Conservation (phyloP, 208 protist genomes). For the Leishmania tropica region DNA sequence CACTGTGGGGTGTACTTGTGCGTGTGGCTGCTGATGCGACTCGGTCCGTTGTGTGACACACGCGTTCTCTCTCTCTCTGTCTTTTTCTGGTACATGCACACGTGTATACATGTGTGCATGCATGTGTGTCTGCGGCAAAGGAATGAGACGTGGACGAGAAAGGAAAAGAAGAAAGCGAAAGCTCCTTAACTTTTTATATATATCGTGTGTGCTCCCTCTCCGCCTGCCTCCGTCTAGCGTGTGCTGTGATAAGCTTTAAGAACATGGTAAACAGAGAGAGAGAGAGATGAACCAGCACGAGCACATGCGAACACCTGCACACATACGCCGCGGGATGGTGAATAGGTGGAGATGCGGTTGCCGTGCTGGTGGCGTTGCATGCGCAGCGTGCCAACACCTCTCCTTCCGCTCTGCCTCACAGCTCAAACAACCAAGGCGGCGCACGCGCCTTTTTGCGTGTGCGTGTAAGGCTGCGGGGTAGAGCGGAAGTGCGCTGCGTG, state of each 20-base stretch:
- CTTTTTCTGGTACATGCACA: not conserved
- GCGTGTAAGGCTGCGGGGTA: slow-evolving; percentile 5
- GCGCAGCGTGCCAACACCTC: not conserved
- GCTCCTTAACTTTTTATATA: not conserved
- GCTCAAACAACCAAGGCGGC: not conserved
- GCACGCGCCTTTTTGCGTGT: not conserved
- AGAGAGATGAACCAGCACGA: not conserved
- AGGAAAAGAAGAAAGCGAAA: not conserved
- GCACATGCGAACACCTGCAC: not conserved
- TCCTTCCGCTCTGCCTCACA: not conserved
- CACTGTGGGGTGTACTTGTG: not conserved
- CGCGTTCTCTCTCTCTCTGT: not conserved
- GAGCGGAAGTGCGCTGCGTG: not conserved
- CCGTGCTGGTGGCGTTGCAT: not conserved
- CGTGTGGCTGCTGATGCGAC: not conserved
- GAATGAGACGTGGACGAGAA: not conserved
- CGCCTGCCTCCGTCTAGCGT: not conserved
- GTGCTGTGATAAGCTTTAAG: not conserved
- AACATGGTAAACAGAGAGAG: not conserved
- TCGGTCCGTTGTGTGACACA: slow-evolving; percentile 3
- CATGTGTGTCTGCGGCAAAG: not conserved
- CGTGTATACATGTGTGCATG: not conserved
- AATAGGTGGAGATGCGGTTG: not conserved
- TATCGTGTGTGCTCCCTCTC: not conserved
- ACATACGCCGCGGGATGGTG: not conserved